Conservation (phyloP, 2,329 filamentous ascomycete genomes). For the Plenodomus lindquistii region DNA sequence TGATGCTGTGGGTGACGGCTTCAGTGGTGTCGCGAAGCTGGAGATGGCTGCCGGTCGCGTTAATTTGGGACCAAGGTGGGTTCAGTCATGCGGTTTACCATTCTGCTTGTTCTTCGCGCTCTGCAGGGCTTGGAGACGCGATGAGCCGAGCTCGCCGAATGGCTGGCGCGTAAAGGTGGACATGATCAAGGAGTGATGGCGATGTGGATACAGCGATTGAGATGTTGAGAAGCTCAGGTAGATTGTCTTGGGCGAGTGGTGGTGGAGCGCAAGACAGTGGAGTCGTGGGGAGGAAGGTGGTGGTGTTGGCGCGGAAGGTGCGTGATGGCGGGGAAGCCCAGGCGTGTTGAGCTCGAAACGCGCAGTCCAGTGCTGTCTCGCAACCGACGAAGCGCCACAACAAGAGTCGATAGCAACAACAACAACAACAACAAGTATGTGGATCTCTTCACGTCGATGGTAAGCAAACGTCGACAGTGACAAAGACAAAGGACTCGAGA, state of each 20-base stretch:
- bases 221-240: not conserved
- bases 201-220: slow-evolving; percentile 1
- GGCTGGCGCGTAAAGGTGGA: slow-evolving; percentile 66
- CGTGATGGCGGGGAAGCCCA: slow-evolving; percentile 9
- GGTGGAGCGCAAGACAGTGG: too few relatives aligned
- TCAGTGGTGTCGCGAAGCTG: slow-evolving; percentile 38
- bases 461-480: not conserved
- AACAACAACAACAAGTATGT: not conserved
- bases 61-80: not conserved
- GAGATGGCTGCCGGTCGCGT: slow-evolving; percentile 35
- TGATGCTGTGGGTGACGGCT: slow-evolving; percentile 30
- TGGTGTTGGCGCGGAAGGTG: slow-evolving; percentile 7
- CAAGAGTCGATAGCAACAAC: slow-evolving; percentile 3
- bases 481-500: not conserved
- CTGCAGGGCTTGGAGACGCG: slow-evolving; percentile 71
- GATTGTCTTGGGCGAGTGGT: too few relatives aligned
- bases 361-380: not conserved
- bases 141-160: slow-evolving; percentile 72
- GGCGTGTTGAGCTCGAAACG: slow-evolving; percentile 13
- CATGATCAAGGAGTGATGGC: slow-evolving; percentile 22
- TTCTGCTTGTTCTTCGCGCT: slow-evolving; percentile 78
- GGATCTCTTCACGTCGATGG: not conserved
- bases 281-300: slow-evolving; percentile 4
- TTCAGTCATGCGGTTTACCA: slow-evolving; percentile 47
- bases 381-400: slow-evolving; percentile 4